phyloP scores from a whole-genome alignment of 345 rosid species.

The Rhodomyrtus tomentosa region DNA sequence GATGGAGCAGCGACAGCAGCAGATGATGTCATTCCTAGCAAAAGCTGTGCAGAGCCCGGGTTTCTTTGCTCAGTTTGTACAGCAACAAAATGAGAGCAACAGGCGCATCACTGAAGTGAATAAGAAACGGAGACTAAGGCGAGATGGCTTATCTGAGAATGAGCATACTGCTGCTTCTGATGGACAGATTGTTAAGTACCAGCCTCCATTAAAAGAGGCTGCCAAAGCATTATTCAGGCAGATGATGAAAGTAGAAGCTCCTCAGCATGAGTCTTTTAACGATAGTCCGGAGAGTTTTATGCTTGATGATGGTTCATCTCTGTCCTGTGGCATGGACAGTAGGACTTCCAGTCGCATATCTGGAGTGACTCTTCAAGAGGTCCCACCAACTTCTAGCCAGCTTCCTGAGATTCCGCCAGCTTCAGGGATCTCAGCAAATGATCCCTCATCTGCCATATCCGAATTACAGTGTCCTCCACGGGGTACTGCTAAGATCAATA shows the following conservation, averaged over 20 bases:
- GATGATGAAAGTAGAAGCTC: conserved; percentile 46
- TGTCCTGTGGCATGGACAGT: conserved; percentile 33
- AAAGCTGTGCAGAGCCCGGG: conserved; percentile 95
- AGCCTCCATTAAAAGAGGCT: conserved; percentile 69
- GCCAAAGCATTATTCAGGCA: conserved; percentile 61
- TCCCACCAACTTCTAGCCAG: conserved; percentile 42
- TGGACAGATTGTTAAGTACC: conserved; percentile 90
- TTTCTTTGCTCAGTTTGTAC: conserved; percentile 90
- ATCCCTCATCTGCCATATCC: conserved; percentile 22
- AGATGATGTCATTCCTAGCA: conserved; percentile 92
- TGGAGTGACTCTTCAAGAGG: conserved; percentile 77
- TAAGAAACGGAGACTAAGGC: conserved; percentile 82
- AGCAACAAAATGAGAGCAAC: conserved; percentile 79
- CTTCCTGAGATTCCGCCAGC: conserved; percentile 5
- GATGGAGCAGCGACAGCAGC: conserved; percentile 98
- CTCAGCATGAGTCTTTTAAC: conserved; percentile 39
- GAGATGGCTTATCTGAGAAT: conserved; percentile 47
- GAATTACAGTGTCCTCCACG: conserved; percentile 32
- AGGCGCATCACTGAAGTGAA: conserved; percentile 66
- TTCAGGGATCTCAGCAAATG: not conserved
- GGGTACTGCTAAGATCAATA: conserved; percentile 17
- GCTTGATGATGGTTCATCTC: conserved; percentile 28
- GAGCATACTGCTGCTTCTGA: conserved; percentile 39
- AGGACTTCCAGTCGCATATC: conserved; percentile 34
- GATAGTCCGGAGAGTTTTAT: conserved; percentile 36